Base-by-base conservation (phyloP, 176 grass and related monocot species). In the Coix lacrymajobi region DNA sequence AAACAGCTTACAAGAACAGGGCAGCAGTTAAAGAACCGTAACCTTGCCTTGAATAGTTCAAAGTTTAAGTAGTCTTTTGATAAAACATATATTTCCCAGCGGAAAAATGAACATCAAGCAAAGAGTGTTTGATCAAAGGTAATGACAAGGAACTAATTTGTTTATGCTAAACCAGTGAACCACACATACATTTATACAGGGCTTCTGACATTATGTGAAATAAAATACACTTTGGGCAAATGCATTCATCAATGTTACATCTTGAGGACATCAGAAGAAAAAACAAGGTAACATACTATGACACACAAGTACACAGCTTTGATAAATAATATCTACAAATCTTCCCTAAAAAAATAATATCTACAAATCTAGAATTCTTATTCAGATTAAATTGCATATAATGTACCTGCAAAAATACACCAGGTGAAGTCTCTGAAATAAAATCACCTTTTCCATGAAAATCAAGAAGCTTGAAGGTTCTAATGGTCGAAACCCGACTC, bases 351-450 rank as follows among this genome's bases (percentile, higher is more conserved):
- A n/a, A n/a, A n/a, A n/a, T n/a, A n/a, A n/a, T n/a, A n/a, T 63
- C 8, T 51, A 66, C 15, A 32, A 71, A 65, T 37, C 28, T 37
- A 64, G 19, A 83, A 74, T 68, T 41, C 41, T 64, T 48, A 61
- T 28, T n/a, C 56, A 85, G 14, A 54, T 74, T 66, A 66, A 61
- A 88, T 37, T 25, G 16, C 61, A 71, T 56, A 80, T 52, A 68
- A 81, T 22, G 5, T 87, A 98, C 96, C 88, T 98, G 93, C 34
- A 98, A 66, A 88, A 93, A 98, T 83, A 98, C 87, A 72, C 96
- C 96, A 78, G 92, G 87, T 62, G 91, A 98, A 64, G 52, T 86
- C 78, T 92, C 85, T 65, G 87, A 93, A 85, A 94, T 38, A 85
- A 89, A 68, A 68, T 69, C 77, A 85, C 61, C 17, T 77, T 72